Evolutionary conservation across 352 stramenopile genomes (phyloP), one percentile per base, ranked within the genome.

Genomic region (Globisporangium iwayamae): DNA sequence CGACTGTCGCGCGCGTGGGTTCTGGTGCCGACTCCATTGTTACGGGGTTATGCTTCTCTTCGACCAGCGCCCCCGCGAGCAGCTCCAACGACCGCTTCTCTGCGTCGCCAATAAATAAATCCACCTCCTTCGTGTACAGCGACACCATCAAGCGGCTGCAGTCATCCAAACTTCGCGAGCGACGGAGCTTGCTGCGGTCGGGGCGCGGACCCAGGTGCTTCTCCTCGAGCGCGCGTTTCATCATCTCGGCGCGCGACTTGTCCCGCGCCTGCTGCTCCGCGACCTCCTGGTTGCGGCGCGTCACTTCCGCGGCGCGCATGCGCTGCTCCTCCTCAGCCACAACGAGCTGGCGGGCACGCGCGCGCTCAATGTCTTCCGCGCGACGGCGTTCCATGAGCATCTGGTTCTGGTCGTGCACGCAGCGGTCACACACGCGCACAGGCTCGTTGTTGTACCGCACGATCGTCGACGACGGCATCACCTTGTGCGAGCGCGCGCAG

Each of bases 401-500:
- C 65, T 88, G 78, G 60, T 84, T 89, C 72, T 94, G 82, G 54
- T 89, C 73, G 43, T 81, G 78, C 56, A 94, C 75, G 59, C 86
- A 94, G 34, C 78, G 68, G 69, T 94, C 86, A 69, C 86, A 94
- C 53, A 94, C 83, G 20, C 86, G 86, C 62, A 91, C 76, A 38
- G 84, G 78, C 53, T 94, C 86, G 66, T 93, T 92, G 32, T 85
- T 84, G 67, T 85, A 91, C 43, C 80, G 81, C 64, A 85, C 63
- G 46, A 90, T 76, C n/a, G 77, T 83, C 22, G 73, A 67, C 58
- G 71, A 76, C 30, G 84, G 80, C 73, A 93, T 81, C 32, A 90
- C 72, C 58, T 93, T 93, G 70, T 93, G 84, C 13, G 82, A 89
- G 1, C 83, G 82, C 8, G 84, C 75, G 53, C 86, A 94, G 58